A percentile compares a stretch with the other conserved stretches of the same genome.
Conservation (phyloP, 306 rosid species). For the Cucumis melo region DNA sequence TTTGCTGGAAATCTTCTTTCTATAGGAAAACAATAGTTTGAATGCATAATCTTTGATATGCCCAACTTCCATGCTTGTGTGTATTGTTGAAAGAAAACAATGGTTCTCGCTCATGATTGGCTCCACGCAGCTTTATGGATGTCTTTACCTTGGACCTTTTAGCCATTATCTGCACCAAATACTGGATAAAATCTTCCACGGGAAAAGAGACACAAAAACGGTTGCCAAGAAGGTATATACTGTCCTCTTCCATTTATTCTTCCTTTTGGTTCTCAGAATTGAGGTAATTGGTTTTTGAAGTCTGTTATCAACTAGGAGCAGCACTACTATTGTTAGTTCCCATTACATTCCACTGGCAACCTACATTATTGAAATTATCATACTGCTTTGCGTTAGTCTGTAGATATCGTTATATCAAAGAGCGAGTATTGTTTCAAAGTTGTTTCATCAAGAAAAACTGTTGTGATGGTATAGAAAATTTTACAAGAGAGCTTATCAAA, state of each 20-base stretch:
- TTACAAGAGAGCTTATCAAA: not conserved
- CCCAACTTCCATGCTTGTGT: not conserved
- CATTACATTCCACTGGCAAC: not conserved
- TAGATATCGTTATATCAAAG: not conserved
- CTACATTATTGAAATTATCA: not conserved
- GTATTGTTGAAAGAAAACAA: not conserved
- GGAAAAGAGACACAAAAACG: slow-evolving; percentile 81
- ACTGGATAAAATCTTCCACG: slow-evolving; percentile 78
- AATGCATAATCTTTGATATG: not conserved
- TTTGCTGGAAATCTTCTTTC: not conserved
- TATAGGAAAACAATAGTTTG: not conserved
- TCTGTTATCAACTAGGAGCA: not conserved
- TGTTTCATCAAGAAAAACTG: not conserved
- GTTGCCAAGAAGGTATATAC: slow-evolving; percentile 67
- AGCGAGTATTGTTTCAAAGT: not conserved
- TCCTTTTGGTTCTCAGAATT: not conserved
- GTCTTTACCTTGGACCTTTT: slow-evolving; percentile 85
- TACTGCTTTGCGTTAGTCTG: too few relatives aligned
- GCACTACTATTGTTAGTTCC: not conserved
- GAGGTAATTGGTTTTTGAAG: not conserved
- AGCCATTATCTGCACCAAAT: slow-evolving; percentile 60
- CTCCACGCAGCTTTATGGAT: slow-evolving; percentile 68
- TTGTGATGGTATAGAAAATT: not conserved
- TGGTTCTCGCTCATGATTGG: not conserved
- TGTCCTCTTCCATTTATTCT: not conserved